Evolutionary conservation across 768 basidiomycete species (phyloP).

Genomic region (Rickenella mellea): DNA sequence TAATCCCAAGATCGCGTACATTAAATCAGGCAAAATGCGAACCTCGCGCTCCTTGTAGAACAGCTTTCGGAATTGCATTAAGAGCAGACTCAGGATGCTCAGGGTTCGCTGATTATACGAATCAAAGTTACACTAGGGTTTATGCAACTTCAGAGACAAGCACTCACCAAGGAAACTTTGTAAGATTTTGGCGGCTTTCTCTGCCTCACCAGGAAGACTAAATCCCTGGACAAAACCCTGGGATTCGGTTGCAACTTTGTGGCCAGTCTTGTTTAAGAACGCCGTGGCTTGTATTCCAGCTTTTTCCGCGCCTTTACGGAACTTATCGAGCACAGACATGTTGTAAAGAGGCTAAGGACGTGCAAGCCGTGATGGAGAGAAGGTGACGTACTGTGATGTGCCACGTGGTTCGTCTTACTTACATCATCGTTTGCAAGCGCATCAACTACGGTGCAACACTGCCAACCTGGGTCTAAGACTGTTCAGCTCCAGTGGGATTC

Average conservation of each 20-base stretch:
- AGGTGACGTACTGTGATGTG: too few relatives aligned
- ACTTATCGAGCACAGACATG: slow-evolving; percentile 74
- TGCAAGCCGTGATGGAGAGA: too few relatives aligned
- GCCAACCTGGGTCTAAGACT: too few relatives aligned
- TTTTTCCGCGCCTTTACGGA: slow-evolving; percentile 70
- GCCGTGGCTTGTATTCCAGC: slow-evolving; percentile 74
- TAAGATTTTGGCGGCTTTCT: slow-evolving; percentile 89
- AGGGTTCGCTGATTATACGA: slow-evolving; percentile 60
- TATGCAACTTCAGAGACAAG: not conserved
- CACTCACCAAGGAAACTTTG: slow-evolving; percentile 78
- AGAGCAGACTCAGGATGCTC: slow-evolving; percentile 81
- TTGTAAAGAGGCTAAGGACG: too few relatives aligned
- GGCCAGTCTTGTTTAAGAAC: slow-evolving; percentile 57
- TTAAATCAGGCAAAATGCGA: slow-evolving; percentile 7
- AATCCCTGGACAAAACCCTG: slow-evolving; percentile 78
- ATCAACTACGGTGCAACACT: too few relatives aligned
- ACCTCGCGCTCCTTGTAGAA: slow-evolving; percentile 86
- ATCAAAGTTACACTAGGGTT: slow-evolving; percentile 4
- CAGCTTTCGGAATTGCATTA: slow-evolving; percentile 88
- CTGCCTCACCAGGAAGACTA: slow-evolving; percentile 83
- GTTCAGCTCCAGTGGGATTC: too few relatives aligned
- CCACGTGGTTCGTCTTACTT: too few relatives aligned
- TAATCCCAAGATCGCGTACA: not conserved
- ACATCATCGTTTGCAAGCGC: too few relatives aligned
- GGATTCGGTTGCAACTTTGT: slow-evolving; percentile 64